Base-by-base conservation (phyloP, 163 green algal genomes). In the Scenedesmus sp. region DNA sequence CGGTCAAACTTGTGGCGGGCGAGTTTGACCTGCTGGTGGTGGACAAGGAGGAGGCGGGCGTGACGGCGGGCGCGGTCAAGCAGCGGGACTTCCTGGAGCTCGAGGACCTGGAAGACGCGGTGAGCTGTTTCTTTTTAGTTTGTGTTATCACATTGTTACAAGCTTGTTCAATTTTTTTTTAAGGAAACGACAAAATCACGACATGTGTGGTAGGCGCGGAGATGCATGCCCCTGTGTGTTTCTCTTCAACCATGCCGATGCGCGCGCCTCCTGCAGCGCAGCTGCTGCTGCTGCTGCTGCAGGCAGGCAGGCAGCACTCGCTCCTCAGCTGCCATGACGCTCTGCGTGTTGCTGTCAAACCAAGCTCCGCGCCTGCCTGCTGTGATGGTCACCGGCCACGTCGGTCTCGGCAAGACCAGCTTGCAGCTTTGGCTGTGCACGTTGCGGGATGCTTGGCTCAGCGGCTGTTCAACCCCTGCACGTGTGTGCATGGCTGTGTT, bases 301-400 rank as follows among this genome's bases (percentile, higher is more conserved):
- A n/a, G n/a, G n/a, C 49, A 20, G 49, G 49, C 49, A 56, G 49
- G 49, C 49, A 56, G 49, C 49, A 56, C n/a, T n/a, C n/a, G n/a
- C n/a, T 12, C 49, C 15, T 56, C 15, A 56, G 49, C 49, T 56
- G 49, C 49, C 49, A 56, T 12, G 10, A 56, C 49, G 10, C 49
- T 12, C 49, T 20, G 49, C 49, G 30, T 22, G 22, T 37, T 12
- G 20, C 22, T 9, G 7, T 40, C 61, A 59, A 65, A n/a, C n/a
- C 86, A 53, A 51, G n/a, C 86, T 7, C 70, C 81, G 37, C 93
- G 98, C 9, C 96, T 97, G 1, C 97, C 98, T 0, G 97, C 99
- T 42, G 98, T 99, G 18, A 99, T 97, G 24, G 97, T 99, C 53
- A 99, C 99, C 98, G 98, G 98, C 10, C 98, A 99, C 91, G 98